phyloP scores from a whole-genome alignment of 2,329 filamentous ascomycete genomes.

The Lomentospora prolificans region DNA sequence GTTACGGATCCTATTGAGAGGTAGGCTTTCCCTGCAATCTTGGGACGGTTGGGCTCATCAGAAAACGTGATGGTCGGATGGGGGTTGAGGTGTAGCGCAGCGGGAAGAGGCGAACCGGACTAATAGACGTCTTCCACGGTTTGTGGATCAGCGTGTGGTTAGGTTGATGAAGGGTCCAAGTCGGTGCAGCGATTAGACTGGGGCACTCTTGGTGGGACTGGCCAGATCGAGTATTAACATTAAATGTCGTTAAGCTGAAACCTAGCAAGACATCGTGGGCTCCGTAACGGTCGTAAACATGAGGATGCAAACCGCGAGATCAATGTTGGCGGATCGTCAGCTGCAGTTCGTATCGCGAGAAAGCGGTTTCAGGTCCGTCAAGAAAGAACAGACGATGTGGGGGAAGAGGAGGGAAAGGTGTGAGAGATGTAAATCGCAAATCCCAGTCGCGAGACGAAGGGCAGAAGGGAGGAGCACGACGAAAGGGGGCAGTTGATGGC shows the following conservation, averaged over 20 bases:
- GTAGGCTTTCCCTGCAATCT: too few relatives aligned
- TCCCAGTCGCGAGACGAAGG: background rate
- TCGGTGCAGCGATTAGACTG: background rate
- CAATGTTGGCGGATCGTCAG: background rate
- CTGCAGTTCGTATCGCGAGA: background rate
- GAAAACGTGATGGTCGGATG: too few relatives aligned
- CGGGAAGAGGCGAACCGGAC: background rate
- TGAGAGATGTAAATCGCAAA: background rate
- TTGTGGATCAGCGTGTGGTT: background rate
- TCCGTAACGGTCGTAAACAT: background rate
- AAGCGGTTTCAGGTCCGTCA: constrained; percentile 1
- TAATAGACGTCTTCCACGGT: background rate
- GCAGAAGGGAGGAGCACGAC: background rate
- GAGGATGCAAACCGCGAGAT: background rate
- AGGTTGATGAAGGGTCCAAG: background rate
- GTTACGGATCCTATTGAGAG: too few relatives aligned
- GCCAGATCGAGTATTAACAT: background rate
- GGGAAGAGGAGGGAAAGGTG: background rate
- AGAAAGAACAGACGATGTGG: background rate
- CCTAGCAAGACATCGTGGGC: background rate
- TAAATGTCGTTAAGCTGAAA: background rate
- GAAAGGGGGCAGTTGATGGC: background rate
- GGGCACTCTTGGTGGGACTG: background rate
- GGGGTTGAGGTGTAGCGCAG: too few relatives aligned
- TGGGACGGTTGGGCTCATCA: too few relatives aligned